Base-by-base conservation (phyloP, 2,329 filamentous ascomycete species). In the Thermothelomyces thermophilus region DNA sequence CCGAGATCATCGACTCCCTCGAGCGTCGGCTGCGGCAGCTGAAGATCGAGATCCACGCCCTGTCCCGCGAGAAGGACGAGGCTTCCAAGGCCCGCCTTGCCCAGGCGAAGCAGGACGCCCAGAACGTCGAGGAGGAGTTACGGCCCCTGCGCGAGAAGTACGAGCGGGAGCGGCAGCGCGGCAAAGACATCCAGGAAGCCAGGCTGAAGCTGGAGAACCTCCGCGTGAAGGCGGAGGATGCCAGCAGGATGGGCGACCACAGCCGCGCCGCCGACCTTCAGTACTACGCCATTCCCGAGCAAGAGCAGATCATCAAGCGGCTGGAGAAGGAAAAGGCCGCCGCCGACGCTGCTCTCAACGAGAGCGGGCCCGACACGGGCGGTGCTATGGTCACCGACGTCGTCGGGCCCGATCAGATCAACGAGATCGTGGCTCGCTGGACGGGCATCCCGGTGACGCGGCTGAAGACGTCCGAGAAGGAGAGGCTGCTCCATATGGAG, bases 401-500 rank as follows among this genome's bases (percentile, higher is more conserved):
- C 41, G 93, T 98, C 58, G 93, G 93, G 5, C 90, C 90, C 10
- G 93, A 98, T 57, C 90, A 98, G 68, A 98, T 98, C 76, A 97
- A 98, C 66, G 91, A 97, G 65, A 98, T 98, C 54, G 93, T 98
- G 46, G 86, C 87, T 48, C 84, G 90, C 54, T 96, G 90, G 88
- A 98, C 93, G n/a, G 93, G 93, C 56, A 98, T 98, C 60, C 93
- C 93, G 1, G 89, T 98, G 52, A 97, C 90, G 4, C 80, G 91
- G 54, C 82, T 98, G 35, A 91, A 87, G 73, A 96, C 93, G 0
- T 87, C 90, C 0, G 93, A 98, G 71, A 97, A 95, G 72, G 93
- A 98, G 67, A 97, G 97, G 75, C 78, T 98, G n/a, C 79, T 98
- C 56, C 79, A 95, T 63, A 98, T 98, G 93, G 93, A 98, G 71